Conservation (phyloP, 1,284 basidiomycete genomes). For the Cystobasidium slooffiae region DNA sequence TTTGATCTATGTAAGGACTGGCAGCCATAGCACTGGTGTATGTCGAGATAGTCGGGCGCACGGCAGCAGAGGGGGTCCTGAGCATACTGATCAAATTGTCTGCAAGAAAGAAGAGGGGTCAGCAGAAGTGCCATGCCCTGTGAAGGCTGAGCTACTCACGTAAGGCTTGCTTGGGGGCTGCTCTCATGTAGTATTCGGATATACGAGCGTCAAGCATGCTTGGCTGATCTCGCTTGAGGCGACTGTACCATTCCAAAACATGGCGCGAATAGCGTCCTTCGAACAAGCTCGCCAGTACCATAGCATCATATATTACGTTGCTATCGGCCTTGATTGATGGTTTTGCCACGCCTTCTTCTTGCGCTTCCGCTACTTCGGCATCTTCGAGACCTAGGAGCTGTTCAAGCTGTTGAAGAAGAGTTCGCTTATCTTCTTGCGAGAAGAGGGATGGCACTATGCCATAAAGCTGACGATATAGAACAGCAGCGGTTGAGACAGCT, state of each 20-base stretch:
- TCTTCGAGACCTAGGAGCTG: not conserved
- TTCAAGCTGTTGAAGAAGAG: not conserved
- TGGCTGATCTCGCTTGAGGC: not conserved
- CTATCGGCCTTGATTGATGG: not conserved
- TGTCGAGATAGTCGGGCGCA: slow-evolving; percentile 30
- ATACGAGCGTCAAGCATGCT: slow-evolving; percentile 1
- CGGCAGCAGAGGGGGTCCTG: not conserved
- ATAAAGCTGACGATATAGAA: not conserved
- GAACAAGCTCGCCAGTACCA: slow-evolving; percentile 18
- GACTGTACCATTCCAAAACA: not conserved
- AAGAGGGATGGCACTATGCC: not conserved
- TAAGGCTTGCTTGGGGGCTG: slow-evolving; percentile 9
- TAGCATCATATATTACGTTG: slow-evolving; percentile 12
- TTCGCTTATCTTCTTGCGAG: slow-evolving; percentile 5
- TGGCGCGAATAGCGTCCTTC: slow-evolving; percentile 7
- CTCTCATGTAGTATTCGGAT: slow-evolving; percentile 34
- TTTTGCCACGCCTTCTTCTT: not conserved
- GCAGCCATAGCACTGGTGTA: slow-evolving; percentile 3
- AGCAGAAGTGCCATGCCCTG: no score
- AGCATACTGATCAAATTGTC: slow-evolving; percentile 18
- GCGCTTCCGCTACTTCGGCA: not conserved
- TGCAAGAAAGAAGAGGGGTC: not conserved
- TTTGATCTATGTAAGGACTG: slow-evolving; percentile 13
- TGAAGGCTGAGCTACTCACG: not conserved
- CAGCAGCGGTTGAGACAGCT: slow-evolving; percentile 1